Percentiles rank a stretch among this genome's conserved stretches.
Evolutionary conservation across 371 early-diverging fungal species (phyloP).

Genomic region (Mortierella sp.): DNA sequence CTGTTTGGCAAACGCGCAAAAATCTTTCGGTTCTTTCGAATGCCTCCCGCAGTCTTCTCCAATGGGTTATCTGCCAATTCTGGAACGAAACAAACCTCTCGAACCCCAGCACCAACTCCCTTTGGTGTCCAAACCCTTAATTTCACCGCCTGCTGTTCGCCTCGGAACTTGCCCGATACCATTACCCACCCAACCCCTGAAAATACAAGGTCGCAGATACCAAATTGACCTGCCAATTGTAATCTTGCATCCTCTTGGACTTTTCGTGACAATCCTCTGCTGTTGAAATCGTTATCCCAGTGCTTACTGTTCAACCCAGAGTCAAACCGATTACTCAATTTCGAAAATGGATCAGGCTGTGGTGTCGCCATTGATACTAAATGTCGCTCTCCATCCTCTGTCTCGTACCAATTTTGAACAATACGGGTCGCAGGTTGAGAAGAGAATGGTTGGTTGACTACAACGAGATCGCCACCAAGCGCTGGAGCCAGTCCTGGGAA

Average conservation of each 20-base stretch:
- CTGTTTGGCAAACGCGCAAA: conserved; percentile 20
- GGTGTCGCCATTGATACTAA: background rate
- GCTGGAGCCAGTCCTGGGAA: conserved; percentile 39
- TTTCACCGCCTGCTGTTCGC: conserved; percentile 18
- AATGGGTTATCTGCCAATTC: conserved; percentile 37
- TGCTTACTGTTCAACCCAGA: background rate
- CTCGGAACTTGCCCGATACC: conserved; percentile 50
- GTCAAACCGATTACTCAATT: conserved; percentile 7
- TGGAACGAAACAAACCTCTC: conserved; percentile 29
- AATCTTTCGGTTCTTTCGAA: conserved; percentile 39
- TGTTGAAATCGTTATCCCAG: no score
- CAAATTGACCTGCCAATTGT: conserved; percentile 36
- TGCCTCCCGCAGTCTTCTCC: conserved; percentile 44
- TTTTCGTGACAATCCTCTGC: background rate
- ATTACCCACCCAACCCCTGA: conserved; percentile 55
- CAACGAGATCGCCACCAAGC: conserved; percentile 19
- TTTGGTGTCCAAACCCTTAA: conserved; percentile 49
- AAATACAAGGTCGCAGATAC: conserved; percentile 52
- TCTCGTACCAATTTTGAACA: background rate
- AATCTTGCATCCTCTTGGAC: conserved; percentile 6
- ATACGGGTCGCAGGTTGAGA: background rate
- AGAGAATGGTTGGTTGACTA: conserved; percentile 29
- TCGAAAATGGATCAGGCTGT: conserved; percentile 20
- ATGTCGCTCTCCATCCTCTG: no score
- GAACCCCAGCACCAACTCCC: conserved; percentile 37